These are phyloP conservation scores for Mycena floridula DNA, from an alignment of 768 basidiomycete genomes.

Conservation along the genomic window DNA sequence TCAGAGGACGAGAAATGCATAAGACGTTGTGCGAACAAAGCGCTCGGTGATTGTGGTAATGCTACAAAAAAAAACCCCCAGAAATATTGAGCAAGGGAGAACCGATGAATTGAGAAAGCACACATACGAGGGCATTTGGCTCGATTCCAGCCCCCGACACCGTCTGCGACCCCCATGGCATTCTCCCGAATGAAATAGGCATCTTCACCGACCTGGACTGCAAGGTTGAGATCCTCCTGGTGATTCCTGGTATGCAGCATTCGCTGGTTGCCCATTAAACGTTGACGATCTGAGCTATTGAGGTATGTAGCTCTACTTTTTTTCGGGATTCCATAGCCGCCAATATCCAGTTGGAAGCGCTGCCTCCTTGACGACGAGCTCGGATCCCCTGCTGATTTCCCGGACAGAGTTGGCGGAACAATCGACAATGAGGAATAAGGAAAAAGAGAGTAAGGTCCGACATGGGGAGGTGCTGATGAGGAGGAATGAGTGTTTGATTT, in stretches of 20 bases:
- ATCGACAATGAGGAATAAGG: constrained; percentile 21
- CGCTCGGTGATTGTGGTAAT: constrained; percentile 22
- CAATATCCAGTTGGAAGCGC: constrained; percentile 55
- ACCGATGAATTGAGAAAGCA: constrained; percentile 7
- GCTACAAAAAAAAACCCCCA: no score
- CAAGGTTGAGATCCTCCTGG: constrained; percentile 29
- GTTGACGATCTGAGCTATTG: constrained; percentile 20
- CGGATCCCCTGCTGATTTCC: constrained; percentile 17
- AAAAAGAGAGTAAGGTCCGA: constrained; percentile 23
- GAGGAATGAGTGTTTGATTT: constrained; percentile 27
- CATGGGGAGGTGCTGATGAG: constrained; percentile 32
- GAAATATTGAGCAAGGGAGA: not conserved
- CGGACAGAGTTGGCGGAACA: constrained; percentile 19
- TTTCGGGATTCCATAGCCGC: constrained; percentile 86
- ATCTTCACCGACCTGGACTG: constrained; percentile 87
- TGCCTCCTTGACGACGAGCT: no score
- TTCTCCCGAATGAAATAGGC: constrained; percentile 80
- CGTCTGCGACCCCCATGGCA: constrained; percentile 92
- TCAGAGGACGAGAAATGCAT: constrained; percentile 64
- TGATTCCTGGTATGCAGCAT: constrained; percentile 21
- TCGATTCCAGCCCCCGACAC: constrained; percentile 87
- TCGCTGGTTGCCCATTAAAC: constrained; percentile 14
- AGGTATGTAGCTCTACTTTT: no score
- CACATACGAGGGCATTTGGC: constrained; percentile 28
- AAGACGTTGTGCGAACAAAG: constrained; percentile 31